phyloP scores from a whole-genome alignment of 176 grass and related monocot genomes.

The Oryza longistaminata region DNA sequence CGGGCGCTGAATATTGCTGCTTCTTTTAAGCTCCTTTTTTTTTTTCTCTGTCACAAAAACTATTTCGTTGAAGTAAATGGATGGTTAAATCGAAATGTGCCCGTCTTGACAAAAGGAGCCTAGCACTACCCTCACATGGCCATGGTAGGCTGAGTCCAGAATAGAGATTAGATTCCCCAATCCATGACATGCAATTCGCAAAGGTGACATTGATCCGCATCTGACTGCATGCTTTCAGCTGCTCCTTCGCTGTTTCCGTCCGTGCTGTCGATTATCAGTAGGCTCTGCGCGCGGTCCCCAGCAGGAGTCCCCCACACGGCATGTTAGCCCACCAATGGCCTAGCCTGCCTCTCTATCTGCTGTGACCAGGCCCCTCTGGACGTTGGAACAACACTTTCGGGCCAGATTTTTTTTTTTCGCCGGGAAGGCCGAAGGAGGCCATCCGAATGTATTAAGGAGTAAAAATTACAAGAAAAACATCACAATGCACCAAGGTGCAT shows the following conservation, averaged over 20 bases:
- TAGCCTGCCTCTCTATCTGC: too few species aligned
- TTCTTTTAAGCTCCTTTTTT: background rate
- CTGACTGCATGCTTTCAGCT: constrained; percentile 32
- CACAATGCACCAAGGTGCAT: too few species aligned
- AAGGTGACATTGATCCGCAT: constrained; percentile 49
- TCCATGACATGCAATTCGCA: constrained; percentile 34
- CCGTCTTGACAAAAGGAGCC: constrained; percentile 29
- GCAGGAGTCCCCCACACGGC: constrained; percentile 28
- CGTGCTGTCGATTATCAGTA: constrained; percentile 18
- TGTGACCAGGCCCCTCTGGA: too few species aligned
- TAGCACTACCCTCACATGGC: constrained; percentile 33
- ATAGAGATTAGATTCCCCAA: constrained; percentile 47
- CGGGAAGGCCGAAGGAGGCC: too few species aligned
- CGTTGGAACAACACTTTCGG: too few species aligned
- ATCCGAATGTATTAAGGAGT: too few species aligned
- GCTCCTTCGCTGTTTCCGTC: constrained; percentile 28
- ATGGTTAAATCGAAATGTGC: constrained; percentile 1
- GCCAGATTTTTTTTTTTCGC: too few species aligned
- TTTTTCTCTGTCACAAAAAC: background rate
- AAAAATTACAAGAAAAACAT: too few species aligned
- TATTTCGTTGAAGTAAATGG: background rate
- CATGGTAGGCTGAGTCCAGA: constrained; percentile 30
- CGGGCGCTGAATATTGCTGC: background rate
- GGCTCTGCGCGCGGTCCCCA: constrained; percentile 11
- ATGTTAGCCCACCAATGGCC: background rate